phyloP scores from a whole-genome alignment of 2,329 filamentous ascomycete species.

The Neoarthrinium moseri region DNA sequence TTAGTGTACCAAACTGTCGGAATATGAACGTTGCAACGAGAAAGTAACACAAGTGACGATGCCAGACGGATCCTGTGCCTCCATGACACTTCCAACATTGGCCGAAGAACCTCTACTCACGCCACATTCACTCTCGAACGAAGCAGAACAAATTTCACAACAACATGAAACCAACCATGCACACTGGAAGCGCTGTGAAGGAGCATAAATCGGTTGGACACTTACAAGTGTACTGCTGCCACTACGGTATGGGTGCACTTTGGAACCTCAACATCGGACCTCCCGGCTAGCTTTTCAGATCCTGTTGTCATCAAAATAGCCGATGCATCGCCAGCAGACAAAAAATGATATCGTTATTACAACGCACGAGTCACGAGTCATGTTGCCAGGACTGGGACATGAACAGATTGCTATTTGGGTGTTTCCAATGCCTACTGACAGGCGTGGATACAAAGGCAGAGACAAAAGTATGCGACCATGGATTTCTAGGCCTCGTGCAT shows the following conservation, averaged over 20 bases:
- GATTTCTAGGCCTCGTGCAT: background rate
- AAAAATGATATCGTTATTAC: background rate
- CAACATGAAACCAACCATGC: background rate
- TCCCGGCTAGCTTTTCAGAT: background rate
- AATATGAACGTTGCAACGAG: background rate
- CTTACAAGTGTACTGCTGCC: background rate
- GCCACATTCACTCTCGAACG: background rate
- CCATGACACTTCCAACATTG: background rate
- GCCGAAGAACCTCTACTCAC: background rate
- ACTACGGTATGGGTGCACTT: background rate
- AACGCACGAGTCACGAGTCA: background rate
- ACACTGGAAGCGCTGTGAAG: background rate
- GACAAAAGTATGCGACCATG: background rate
- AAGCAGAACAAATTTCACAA: background rate
- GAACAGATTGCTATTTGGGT: background rate
- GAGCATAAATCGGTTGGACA: background rate
- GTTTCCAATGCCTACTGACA: background rate
- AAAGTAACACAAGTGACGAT: background rate
- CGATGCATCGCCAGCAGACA: background rate
- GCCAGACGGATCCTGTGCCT: background rate
- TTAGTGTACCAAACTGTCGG: background rate
- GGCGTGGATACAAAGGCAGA: background rate
- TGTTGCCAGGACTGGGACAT: background rate
- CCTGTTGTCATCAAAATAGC: background rate
- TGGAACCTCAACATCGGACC: background rate